phyloP scores from a whole-genome alignment of 1,139 yeast genomes.

The Blastobotrys serpentis region DNA sequence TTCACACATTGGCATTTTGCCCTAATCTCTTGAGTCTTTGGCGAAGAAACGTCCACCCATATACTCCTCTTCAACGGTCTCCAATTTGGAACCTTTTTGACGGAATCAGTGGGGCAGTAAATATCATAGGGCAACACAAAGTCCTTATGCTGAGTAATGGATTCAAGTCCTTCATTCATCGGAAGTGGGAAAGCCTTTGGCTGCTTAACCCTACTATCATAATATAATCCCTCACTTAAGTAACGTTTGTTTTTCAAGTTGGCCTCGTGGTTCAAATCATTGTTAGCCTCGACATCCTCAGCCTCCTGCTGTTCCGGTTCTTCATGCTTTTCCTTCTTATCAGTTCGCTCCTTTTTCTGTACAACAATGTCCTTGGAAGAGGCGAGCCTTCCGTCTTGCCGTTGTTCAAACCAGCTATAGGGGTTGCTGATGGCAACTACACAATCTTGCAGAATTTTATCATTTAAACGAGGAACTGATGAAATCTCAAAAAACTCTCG shows the following conservation, averaged over 20 bases:
- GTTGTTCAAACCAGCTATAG: conserved; percentile 17
- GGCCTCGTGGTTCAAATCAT: conserved; percentile 6
- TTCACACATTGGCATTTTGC: conserved; percentile 36
- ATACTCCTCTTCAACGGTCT: conserved; percentile 32
- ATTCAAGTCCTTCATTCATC: conserved; percentile 21
- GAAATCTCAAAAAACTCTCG: conserved; percentile 27
- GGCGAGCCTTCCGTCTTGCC: conserved; percentile 10
- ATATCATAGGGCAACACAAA: conserved; percentile 40
- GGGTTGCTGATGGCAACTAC: conserved; percentile 19
- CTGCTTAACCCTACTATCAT: conserved; percentile 8
- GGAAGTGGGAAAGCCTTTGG: conserved; percentile 29
- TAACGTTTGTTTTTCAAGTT: background rate
- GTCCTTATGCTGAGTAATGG: conserved; percentile 16
- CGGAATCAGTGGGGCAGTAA: conserved; percentile 37
- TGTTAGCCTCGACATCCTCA: background rate
- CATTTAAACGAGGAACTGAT: conserved; percentile 23
- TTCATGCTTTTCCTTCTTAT: conserved; percentile 22
- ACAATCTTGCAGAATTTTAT: conserved; percentile 19
- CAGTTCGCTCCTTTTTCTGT: conserved; percentile 26
- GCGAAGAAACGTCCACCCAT: conserved; percentile 32
- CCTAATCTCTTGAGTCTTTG: conserved; percentile 24
- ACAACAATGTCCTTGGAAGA: conserved; percentile 15
- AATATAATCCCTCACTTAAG: conserved; percentile 15
- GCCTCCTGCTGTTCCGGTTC: conserved; percentile 1
- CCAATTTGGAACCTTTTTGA: conserved; percentile 35